A percentile compares a stretch with the other conserved stretches of the same genome.
phyloP scores from a whole-genome alignment of 768 basidiomycete species.

The Lentinus tigrinus region DNA sequence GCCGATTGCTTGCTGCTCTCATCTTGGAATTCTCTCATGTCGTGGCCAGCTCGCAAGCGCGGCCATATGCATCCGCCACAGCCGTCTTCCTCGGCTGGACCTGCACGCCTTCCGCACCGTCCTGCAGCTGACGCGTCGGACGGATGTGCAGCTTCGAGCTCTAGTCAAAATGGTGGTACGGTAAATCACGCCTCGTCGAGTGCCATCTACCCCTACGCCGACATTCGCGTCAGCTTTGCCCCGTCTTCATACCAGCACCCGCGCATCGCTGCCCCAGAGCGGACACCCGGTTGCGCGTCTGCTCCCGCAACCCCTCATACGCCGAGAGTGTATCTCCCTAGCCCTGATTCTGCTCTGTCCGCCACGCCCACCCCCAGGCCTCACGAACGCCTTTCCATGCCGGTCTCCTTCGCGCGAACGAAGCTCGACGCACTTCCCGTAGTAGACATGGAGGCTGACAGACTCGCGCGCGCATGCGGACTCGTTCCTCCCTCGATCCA shows the following conservation, averaged over 20 bases:
- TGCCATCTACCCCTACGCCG: not conserved
- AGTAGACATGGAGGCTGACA: constrained; percentile 17
- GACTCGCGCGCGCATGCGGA: constrained; percentile 22
- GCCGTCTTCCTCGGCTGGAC: too few relatives aligned
- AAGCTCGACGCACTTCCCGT: constrained; percentile 13
- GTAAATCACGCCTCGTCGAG: not conserved
- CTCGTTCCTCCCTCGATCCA: constrained; percentile 7
- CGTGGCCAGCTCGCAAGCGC: too few relatives aligned
- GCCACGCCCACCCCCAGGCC: not conserved
- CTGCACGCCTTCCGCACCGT: too few relatives aligned
- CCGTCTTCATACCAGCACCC: not conserved
- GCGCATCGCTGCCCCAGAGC: not conserved
- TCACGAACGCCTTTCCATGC: not conserved
- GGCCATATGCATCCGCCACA: too few relatives aligned
- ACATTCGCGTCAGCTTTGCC: not conserved
- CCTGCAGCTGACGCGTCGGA: too few relatives aligned
- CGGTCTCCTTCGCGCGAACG: constrained; percentile 1
- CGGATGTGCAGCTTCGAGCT: not conserved
- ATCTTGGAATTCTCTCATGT: too few relatives aligned
- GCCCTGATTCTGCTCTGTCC: not conserved
- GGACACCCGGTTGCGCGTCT: not conserved
- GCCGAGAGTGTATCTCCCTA: not conserved
- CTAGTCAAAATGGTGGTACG: not conserved
- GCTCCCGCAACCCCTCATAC: constrained; percentile 6
- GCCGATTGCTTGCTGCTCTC: too few relatives aligned